Base-by-base conservation (phyloP, 2,329 filamentous ascomycete species). In the Cordyceps javanica region DNA sequence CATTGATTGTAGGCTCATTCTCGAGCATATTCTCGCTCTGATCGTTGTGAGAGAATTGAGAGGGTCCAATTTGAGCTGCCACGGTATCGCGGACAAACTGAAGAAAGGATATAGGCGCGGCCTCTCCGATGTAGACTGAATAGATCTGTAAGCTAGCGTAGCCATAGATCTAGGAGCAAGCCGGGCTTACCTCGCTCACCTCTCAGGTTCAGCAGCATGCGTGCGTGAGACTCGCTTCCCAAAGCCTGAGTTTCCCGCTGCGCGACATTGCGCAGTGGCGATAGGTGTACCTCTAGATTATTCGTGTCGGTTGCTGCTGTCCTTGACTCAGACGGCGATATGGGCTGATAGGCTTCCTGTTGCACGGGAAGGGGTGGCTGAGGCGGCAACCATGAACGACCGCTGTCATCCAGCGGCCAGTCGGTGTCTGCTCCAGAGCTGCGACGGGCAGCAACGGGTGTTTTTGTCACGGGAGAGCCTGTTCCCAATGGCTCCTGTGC, bases 21-120 rank as follows among this genome's bases (percentile, higher is more conserved):
- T 83, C 80, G 1, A 82, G 74, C 77, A 82, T 81, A 36, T 72
- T 75, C 54, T 81, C 75, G n/a, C 73, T 75, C 41, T 73, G 73
- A 21, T 75, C 70, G 62, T 75, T 77, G 57, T 82, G 74, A 0
- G 80, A 80, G 63, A 82, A 83, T 16, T 75, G 72, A 0, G 79
- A 81, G 1, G 79, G 78, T 0, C 80, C 80, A 56, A 82, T 79
- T 59, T 81, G 74, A 32, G 77, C 75, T 10, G 75, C 74, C 61
- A 77, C 64, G 2, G 72, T 73, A 13, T 77, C 71, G 14, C 79
- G 73, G 14, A 82, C 70, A 36, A 82, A 73, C 58, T 83, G 79
- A 1, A 84, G 67, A 58, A 84, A 84, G 0, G 81, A 83, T 14
- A 85, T 68, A 0, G 78, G 76, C 1, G 78, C 77, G 10, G 75